Conservation (phyloP, 805 yeast species). For the Kregervanrija pseudodelftensis region DNA sequence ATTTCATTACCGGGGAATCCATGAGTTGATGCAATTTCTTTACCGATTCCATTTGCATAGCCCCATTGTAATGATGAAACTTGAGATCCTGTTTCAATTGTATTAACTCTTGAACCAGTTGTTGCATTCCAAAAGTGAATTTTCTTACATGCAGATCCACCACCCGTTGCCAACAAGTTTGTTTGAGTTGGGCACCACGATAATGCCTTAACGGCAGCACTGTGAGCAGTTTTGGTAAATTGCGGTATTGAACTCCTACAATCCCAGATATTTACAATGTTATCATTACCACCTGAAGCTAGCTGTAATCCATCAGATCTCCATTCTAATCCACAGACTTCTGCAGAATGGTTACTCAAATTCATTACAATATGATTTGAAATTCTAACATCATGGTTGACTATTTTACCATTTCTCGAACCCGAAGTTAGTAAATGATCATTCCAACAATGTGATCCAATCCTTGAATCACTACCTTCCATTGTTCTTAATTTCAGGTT, state of each 20-base stretch:
- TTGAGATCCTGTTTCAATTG: constrained; percentile 89
- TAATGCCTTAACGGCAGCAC: constrained; percentile 91
- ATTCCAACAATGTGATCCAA: constrained; percentile 82
- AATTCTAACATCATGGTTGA: constrained; percentile 84
- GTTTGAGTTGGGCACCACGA: constrained; percentile 90
- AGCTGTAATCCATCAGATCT: constrained; percentile 76
- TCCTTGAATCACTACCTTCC: constrained; percentile 65
- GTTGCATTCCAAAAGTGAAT: constrained; percentile 95
- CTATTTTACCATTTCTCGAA: constrained; percentile 74
- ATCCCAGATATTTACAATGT: constrained; percentile 90
- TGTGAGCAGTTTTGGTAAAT: constrained; percentile 71
- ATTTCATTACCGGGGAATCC: constrained; percentile 88
- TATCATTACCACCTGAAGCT: constrained; percentile 93
- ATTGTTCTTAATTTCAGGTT: constrained; percentile 70
- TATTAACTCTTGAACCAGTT: constrained; percentile 78
- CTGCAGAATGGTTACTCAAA: constrained; percentile 69
- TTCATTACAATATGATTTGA: constrained; percentile 64
- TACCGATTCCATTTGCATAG: constrained; percentile 58
- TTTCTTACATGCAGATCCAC: constrained; percentile 84
- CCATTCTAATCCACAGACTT: constrained; percentile 89
- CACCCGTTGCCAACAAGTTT: constrained; percentile 89
- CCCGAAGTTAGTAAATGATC: constrained; percentile 81
- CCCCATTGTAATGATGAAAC: constrained; percentile 95
- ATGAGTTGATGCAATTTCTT: constrained; percentile 87
- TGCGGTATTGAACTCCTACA: constrained; percentile 62